Conservation (phyloP, 345 rosid species). For the Euphorbia peplus region DNA sequence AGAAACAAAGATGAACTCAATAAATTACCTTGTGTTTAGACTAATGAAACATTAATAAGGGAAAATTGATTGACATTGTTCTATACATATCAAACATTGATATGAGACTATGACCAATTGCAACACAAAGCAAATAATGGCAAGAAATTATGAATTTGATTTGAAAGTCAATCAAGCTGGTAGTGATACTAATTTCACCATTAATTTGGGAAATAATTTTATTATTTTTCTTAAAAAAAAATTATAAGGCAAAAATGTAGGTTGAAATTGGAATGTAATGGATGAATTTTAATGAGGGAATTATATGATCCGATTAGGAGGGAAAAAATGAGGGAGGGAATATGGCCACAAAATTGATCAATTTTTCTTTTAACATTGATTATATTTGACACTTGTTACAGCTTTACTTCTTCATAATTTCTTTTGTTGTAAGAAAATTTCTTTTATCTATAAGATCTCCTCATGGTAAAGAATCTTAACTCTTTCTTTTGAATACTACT, state of each 20-base stretch:
- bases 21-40: too few relatives aligned
- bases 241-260: neutral
- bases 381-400: neutral
- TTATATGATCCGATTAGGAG: constrained; percentile 41
- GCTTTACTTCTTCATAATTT: too few relatives aligned
- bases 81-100: neutral
- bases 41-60: neutral
- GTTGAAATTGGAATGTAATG: neutral
- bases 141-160: neutral
- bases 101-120: neutral
- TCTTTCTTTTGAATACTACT: too few relatives aligned
- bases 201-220: neutral
- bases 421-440: too few relatives aligned
- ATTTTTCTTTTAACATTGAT: too few relatives aligned
- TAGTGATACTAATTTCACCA: neutral
- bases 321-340: constrained; percentile 33
- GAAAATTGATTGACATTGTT: neutral
- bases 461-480: too few relatives aligned
- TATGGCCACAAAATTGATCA: neutral
- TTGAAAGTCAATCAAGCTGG: neutral
- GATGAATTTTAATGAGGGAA: constrained; percentile 1
- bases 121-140: neutral
- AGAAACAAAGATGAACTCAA: neutral
- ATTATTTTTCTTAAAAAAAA: too few relatives aligned
- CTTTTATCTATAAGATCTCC: too few relatives aligned